These are phyloP conservation scores for Barnettozyma salicaria DNA, from an alignment of 805 yeast genomes.

Conservation along the genomic window DNA sequence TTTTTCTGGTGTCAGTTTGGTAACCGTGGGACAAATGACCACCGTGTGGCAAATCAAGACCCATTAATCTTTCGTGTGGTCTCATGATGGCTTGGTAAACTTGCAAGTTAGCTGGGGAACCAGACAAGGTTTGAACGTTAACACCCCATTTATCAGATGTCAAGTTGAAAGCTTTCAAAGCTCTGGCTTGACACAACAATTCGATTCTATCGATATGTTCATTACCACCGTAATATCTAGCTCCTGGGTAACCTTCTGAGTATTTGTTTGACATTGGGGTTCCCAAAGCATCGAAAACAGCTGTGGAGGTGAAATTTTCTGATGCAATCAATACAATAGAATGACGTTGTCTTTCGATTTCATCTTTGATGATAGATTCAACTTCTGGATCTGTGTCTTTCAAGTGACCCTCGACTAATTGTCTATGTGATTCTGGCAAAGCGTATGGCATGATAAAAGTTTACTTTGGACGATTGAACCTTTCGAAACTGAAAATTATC, in stretches of 20 bases:
- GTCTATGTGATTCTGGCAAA: constrained; percentile 58
- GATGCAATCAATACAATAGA: constrained; percentile 91
- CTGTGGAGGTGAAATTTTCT: constrained; percentile 91
- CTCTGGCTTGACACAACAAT: constrained; percentile 84
- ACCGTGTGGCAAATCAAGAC: constrained; percentile 96
- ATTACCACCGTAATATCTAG: constrained; percentile 97
- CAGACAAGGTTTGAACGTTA: constrained; percentile 91
- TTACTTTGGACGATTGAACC: not conserved
- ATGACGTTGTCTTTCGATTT: constrained; percentile 80
- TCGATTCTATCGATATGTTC: constrained; percentile 91
- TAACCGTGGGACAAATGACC: constrained; percentile 98
- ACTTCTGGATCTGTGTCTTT: constrained; percentile 80
- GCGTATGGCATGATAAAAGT: constrained; percentile 48
- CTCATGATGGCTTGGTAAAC: constrained; percentile 85
- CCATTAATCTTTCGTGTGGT: constrained; percentile 93
- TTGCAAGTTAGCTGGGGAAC: constrained; percentile 94
- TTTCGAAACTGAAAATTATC: not conserved
- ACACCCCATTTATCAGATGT: constrained; percentile 91
- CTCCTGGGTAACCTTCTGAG: constrained; percentile 98
- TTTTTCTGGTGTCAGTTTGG: constrained; percentile 84
- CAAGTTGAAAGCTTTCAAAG: constrained; percentile 73
- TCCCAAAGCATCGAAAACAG: constrained; percentile 92
- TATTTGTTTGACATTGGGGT: constrained; percentile 97
- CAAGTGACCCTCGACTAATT: constrained; percentile 53
- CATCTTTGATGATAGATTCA: constrained; percentile 67